Percentiles rank a stretch among this genome's conserved stretches.
phyloP scores from a whole-genome alignment of 1,284 basidiomycete species.

The Cerioporus squamosus region DNA sequence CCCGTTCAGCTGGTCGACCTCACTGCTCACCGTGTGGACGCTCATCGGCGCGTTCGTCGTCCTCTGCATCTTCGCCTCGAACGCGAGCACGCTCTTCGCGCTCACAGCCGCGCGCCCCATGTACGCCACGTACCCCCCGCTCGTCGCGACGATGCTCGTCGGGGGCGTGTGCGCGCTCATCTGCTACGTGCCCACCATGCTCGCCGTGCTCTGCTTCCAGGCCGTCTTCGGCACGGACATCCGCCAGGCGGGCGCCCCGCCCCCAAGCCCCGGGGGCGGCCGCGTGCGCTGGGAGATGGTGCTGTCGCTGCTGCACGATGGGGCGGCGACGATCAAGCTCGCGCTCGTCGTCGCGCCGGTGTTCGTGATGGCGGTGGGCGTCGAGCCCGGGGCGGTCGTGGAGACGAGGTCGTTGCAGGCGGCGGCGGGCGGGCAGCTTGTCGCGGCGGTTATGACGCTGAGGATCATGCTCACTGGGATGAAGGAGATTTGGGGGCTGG shows the following conservation, averaged over 20 bases:
- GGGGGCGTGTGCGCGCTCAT: constrained; percentile 19
- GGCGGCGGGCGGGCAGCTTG: constrained; percentile 23
- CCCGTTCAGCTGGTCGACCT: constrained; percentile 17
- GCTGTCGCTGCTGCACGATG: constrained; percentile 19
- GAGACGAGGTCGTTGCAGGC: constrained; percentile 18
- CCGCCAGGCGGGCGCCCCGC: constrained; percentile 9
- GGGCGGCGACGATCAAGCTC: constrained; percentile 22
- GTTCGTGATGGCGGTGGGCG: constrained; percentile 17
- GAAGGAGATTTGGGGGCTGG: constrained; percentile 21
- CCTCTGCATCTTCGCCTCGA: constrained; percentile 11
- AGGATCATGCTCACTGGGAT: constrained; percentile 15
- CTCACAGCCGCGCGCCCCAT: constrained; percentile 16
- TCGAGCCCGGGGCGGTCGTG: background rate
- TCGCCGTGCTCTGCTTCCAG: constrained; percentile 19
- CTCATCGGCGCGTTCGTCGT: constrained; percentile 12
- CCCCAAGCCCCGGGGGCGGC: background rate
- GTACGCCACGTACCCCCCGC: constrained; percentile 17
- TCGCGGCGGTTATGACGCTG: constrained; percentile 21
- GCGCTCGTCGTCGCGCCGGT: constrained; percentile 19
- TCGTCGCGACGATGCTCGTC: constrained; percentile 22
- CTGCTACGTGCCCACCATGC: constrained; percentile 20
- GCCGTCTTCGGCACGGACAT: constrained; percentile 19
- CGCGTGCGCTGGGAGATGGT: background rate
- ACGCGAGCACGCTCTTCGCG: constrained; percentile 17
- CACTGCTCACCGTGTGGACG: constrained; percentile 16